Percentiles rank a stretch among this genome's conserved stretches.
Conservation (phyloP, 108 stramenopile species). For the Discostella pseudostelligera region DNA sequence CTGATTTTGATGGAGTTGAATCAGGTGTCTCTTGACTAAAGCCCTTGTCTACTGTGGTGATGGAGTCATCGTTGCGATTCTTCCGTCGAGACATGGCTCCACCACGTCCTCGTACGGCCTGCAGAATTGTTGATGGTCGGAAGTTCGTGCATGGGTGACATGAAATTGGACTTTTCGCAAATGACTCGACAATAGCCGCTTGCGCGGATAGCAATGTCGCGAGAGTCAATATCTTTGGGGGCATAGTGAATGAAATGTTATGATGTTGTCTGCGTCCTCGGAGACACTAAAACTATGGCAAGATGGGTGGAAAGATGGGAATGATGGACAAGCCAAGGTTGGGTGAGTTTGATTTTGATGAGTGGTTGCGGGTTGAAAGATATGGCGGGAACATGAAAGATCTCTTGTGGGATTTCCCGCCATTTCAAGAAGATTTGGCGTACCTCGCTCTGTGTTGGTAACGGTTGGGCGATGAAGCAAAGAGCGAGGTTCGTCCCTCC, state of each 20-base stretch:
- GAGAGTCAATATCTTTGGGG: neutral
- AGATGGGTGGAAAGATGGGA: too few species aligned
- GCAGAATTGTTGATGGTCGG: too few species aligned
- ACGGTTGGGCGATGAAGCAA: too few species aligned
- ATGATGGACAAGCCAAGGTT: too few species aligned
- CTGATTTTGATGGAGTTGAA: constrained; percentile 13
- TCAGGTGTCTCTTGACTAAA: neutral
- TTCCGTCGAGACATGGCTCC: constrained; percentile 27
- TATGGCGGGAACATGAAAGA: too few species aligned
- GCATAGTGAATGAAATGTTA: neutral
- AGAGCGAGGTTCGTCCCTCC: too few species aligned
- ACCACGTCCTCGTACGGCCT: constrained; percentile 4
- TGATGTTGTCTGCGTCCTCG: neutral
- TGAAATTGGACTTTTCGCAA: neutral
- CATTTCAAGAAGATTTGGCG: too few species aligned
- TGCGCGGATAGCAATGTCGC: neutral
- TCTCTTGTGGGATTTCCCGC: too few species aligned
- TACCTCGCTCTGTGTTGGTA: too few species aligned
- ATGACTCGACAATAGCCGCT: neutral
- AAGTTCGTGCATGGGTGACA: neutral
- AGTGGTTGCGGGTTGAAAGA: too few species aligned
- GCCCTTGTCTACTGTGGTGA: neutral
- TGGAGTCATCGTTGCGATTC: constrained; percentile 1
- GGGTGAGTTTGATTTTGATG: too few species aligned
- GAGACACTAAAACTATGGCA: too few species aligned